Evolutionary conservation across 345 rosid genomes (phyloP).

Genomic region (Viola odorata): DNA sequence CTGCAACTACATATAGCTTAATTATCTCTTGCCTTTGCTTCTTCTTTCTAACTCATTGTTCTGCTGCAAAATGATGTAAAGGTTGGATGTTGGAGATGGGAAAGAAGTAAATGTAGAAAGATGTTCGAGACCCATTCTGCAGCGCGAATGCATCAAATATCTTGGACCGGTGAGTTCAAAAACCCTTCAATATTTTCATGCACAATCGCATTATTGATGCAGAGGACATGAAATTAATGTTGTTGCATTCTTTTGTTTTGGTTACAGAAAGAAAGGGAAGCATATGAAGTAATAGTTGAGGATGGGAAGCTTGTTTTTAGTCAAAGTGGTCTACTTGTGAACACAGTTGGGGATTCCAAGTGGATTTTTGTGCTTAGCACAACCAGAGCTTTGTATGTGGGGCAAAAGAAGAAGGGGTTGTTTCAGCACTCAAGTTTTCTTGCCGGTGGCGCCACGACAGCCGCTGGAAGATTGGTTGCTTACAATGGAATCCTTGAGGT

Average conservation of each 20-base stretch:
- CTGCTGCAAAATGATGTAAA: constrained; percentile 6
- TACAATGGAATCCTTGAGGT: constrained; percentile 51
- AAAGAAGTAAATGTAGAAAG: constrained; percentile 41
- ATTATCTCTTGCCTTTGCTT: neutral
- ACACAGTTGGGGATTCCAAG: constrained; percentile 44
- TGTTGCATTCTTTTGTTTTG: neutral
- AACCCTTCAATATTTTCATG: neutral
- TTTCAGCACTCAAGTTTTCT: constrained; percentile 76
- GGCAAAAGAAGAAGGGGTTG: constrained; percentile 54
- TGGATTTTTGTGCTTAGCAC: constrained; percentile 76
- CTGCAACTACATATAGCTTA: too few relatives aligned
- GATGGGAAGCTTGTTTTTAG: constrained; percentile 43
- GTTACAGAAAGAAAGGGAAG: constrained; percentile 51
- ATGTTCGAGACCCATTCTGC: constrained; percentile 42
- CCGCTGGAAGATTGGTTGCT: constrained; percentile 64
- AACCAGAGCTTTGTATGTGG: constrained; percentile 47
- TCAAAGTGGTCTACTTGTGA: constrained; percentile 24
- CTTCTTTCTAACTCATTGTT: neutral
- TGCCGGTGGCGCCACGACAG: constrained; percentile 61
- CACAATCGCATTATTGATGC: neutral
- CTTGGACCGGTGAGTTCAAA: constrained; percentile 51
- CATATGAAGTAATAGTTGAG: constrained; percentile 45
- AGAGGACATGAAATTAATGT: neutral
- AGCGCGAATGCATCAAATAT: constrained; percentile 51
- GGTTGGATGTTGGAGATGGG: constrained; percentile 69